Conservation (phyloP, 805 yeast genomes). For the Candida qinlingensis region DNA sequence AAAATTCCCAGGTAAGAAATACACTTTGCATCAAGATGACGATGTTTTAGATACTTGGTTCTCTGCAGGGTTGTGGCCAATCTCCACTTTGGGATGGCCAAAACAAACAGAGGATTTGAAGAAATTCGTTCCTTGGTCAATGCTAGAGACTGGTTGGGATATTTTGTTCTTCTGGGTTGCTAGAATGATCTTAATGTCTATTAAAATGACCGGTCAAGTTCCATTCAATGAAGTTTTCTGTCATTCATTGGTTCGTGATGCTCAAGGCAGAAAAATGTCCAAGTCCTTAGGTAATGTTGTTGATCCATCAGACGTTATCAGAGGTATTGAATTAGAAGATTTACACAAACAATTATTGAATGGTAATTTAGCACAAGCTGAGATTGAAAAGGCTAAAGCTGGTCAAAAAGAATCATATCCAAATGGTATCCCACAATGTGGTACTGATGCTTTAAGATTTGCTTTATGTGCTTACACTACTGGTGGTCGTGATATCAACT, state of each 20-base stretch:
- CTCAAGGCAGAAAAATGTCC: slow-evolving; percentile 99
- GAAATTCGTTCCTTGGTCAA: slow-evolving; percentile 80
- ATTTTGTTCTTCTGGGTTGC: slow-evolving; percentile 98
- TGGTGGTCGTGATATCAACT: slow-evolving; percentile 97
- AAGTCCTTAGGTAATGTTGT: slow-evolving; percentile 95
- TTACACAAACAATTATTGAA: slow-evolving; percentile 69
- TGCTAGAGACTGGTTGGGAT: slow-evolving; percentile 99
- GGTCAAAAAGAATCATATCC: slow-evolving; percentile 93
- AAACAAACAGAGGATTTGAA: slow-evolving; percentile 66
- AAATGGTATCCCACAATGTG: slow-evolving; percentile 97
- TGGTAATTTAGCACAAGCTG: slow-evolving; percentile 89
- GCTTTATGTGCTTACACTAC: slow-evolving; percentile 98
- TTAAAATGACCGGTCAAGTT: slow-evolving; percentile 82
- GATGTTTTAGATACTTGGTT: slow-evolving; percentile 99
- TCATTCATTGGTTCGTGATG: slow-evolving; percentile 97
- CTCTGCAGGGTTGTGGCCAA: slow-evolving; percentile 97
- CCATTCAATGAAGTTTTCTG: slow-evolving; percentile 98
- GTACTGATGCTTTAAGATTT: slow-evolving; percentile 97
- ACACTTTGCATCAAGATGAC: slow-evolving; percentile 88
- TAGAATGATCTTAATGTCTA: slow-evolving; percentile 89
- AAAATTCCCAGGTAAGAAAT: slow-evolving; percentile 65
- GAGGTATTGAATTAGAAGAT: slow-evolving; percentile 75
- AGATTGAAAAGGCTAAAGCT: slow-evolving; percentile 75
- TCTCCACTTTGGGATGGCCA: slow-evolving; percentile 97
- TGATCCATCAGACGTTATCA: slow-evolving; percentile 92